Evolutionary conservation across 257 asterid species (phyloP).

Genomic region (Ophiorrhiza pumila): DNA sequence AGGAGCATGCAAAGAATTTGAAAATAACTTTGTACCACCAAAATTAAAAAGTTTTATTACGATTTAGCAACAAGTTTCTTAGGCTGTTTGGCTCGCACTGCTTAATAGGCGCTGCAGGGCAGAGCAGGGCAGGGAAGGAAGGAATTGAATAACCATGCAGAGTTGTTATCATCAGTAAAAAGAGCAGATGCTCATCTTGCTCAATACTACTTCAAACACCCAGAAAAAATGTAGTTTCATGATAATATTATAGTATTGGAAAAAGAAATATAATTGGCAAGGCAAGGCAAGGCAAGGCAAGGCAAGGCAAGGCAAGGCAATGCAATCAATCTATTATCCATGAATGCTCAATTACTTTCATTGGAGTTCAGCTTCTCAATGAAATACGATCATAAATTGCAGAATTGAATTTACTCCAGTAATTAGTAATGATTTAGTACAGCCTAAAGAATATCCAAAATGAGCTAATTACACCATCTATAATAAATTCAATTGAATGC

Average conservation of each 20-base stretch:
- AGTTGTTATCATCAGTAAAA: not conserved
- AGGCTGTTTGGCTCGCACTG: not conserved
- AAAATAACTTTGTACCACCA: too few species aligned
- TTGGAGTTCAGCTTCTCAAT: not conserved
- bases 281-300: too few species aligned
- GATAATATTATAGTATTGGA: too few species aligned
- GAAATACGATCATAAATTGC: not conserved
- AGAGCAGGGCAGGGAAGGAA: not conserved
- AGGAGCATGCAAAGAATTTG: too few species aligned
- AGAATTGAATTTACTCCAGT: not conserved
- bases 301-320: too few species aligned
- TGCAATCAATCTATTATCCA: too few species aligned
- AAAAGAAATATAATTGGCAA: not conserved
- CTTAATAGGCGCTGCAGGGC: not conserved
- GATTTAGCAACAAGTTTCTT: too few species aligned
- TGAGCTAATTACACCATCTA: not conserved
- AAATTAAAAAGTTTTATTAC: too few species aligned
- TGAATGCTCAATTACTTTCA: conserved; percentile 11
- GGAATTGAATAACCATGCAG: not conserved
- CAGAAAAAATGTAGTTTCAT: too few species aligned
- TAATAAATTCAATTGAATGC: conserved; percentile 15
- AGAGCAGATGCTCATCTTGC: not conserved
- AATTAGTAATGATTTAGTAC: conserved; percentile 11
- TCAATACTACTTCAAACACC: too few species aligned
- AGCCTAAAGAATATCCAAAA: conserved; percentile 11